Evolutionary conservation across 345 rosid genomes (phyloP), one percentile per base, ranked within the genome.

Genomic region (Citrus glauca): DNA sequence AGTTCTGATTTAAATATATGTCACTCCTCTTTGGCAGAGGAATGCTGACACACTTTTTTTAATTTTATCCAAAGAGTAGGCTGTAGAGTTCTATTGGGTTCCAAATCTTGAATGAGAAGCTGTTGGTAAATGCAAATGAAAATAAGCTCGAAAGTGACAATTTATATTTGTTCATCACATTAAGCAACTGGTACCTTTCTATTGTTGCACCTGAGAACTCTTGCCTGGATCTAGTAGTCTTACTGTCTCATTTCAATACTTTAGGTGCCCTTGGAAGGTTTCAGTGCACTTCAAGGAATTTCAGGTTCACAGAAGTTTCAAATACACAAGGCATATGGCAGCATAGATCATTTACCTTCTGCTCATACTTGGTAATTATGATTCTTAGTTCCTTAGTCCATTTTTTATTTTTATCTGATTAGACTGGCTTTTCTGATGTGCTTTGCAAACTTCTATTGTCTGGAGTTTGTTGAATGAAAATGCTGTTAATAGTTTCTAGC

Each of bases 271-370:
- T 80, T 95, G 76, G 99, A 95, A 88, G 99, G 99, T 60, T 95
- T 92, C 80, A 91, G 92, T 69, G 97, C 98, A 9, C 98, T 95
- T 60, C 98, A 93, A 84, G 99, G 99, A 72, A 95, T 95, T 70
- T 95, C 99, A 35, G 98, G 99, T 13, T 82, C 94, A 1, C 99
- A 95, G 74, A 95, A 92, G 88, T 95, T 95, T 74, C 99, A 95
- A 85, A 95, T 93, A 85, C 99, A 95, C 94, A 95, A 91, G 81
- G 99, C 99, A 22, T 95, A 95, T 72, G 99, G 99, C 79, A 92
- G 97, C 79, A 76, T 89, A 8, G 93, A 89, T 82, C 99, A 92
- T 82, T 87, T 95, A 82, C 98, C 99, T 59, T 95, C 99, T 9
- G 99, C 99, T 42, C 99, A 95, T 80, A 95, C 99, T 45, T 95